These are phyloP conservation scores for Saccharomycopsis microspora DNA, from an alignment of 805 yeast species.

Conservation along the genomic window DNA sequence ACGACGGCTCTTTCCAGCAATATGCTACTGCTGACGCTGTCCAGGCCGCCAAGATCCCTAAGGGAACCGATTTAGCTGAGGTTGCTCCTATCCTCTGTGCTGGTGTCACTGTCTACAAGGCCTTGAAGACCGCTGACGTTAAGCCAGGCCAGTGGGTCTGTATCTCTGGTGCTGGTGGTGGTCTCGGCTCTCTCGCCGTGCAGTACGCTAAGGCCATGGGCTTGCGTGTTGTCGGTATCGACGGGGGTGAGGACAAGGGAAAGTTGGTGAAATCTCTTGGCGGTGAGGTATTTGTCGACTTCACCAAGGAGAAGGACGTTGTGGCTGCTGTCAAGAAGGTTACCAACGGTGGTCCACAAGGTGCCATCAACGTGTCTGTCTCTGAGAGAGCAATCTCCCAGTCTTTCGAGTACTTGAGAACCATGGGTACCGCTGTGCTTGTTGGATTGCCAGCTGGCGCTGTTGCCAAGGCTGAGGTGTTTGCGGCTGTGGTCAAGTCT, in stretches of 20 bases:
- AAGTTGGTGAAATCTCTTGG: constrained; percentile 46
- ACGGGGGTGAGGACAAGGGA: constrained; percentile 56
- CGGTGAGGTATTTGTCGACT: constrained; percentile 54
- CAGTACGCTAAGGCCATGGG: constrained; percentile 77
- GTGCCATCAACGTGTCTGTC: constrained; percentile 65
- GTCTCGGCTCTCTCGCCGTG: constrained; percentile 62
- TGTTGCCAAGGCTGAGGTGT: constrained; percentile 55
- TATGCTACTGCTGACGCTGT: constrained; percentile 82
- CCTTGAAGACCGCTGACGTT: constrained; percentile 67
- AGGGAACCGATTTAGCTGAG: constrained; percentile 61
- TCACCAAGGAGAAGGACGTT: constrained; percentile 42
- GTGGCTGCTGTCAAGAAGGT: constrained; percentile 41
- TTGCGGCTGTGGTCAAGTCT: constrained; percentile 63
- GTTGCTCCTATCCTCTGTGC: constrained; percentile 83
- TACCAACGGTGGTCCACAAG: constrained; percentile 70
- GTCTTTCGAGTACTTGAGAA: constrained; percentile 49
- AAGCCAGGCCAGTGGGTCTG: constrained; percentile 68
- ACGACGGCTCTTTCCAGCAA: constrained; percentile 87
- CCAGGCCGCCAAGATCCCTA: constrained; percentile 74
- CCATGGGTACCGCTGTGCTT: constrained; percentile 58
- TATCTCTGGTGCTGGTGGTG: constrained; percentile 73
- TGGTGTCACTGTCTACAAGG: constrained; percentile 87
- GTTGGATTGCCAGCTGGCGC: constrained; percentile 81
- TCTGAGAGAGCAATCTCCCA: constrained; percentile 56
- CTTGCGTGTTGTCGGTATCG: constrained; percentile 58